A percentile compares a stretch with the other conserved stretches of the same genome.
Conservation (phyloP, 106 monocot genomes). For the Posidonia australis region DNA sequence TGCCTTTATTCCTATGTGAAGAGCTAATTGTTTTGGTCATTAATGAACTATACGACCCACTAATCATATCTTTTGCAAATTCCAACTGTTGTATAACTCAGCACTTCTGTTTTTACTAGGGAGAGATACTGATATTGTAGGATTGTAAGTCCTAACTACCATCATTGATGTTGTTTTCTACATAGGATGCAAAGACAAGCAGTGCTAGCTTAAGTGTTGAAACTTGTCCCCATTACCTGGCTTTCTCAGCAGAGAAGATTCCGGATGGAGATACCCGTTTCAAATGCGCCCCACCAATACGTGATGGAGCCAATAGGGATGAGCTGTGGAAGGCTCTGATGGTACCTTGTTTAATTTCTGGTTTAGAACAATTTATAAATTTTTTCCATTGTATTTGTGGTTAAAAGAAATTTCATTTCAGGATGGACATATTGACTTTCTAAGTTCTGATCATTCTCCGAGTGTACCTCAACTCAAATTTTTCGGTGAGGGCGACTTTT, state of each 20-base stretch:
- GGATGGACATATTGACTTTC: slow-evolving; percentile 81
- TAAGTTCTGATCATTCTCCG: slow-evolving; percentile 98
- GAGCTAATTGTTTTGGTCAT: no score
- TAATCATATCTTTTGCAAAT: no score
- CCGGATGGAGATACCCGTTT: slow-evolving; percentile 85
- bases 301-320: slow-evolving; percentile 61
- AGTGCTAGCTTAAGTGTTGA: slow-evolving; percentile 87
- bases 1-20: no score
- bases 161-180: background rate
- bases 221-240: slow-evolving; percentile 94
- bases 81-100: background rate
- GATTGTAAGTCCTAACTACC: no score
- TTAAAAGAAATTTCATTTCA: slow-evolving; percentile 11
- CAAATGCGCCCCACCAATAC: slow-evolving; percentile 94
- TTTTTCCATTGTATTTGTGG: background rate
- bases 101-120: no score
- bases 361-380: background rate
- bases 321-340: slow-evolving; percentile 69
- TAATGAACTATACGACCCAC: no score
- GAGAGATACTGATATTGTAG: no score
- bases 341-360: slow-evolving; percentile 25
- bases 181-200: slow-evolving; percentile 57
- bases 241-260: slow-evolving; percentile 84
- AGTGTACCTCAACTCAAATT: slow-evolving; percentile 76
- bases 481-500: slow-evolving; percentile 72